phyloP scores from a whole-genome alignment of 2,329 filamentous ascomycete genomes.

The Aureobasidium mangrovei region DNA sequence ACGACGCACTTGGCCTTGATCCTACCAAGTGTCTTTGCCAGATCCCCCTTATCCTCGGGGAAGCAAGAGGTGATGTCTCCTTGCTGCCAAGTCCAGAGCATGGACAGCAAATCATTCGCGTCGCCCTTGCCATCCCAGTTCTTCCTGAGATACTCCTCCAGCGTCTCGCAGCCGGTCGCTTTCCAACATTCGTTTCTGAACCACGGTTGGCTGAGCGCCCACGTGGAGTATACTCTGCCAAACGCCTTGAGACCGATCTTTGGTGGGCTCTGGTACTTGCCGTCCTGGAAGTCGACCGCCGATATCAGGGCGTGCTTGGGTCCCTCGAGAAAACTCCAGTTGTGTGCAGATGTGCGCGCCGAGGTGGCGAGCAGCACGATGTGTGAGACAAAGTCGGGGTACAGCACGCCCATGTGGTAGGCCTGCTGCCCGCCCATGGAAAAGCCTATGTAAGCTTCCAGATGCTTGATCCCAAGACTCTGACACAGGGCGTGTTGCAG shows the following conservation, averaged over 20 bases:
- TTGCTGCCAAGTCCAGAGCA: slow-evolving; percentile 35
- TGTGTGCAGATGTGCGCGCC: slow-evolving; percentile 44
- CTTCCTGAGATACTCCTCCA: slow-evolving; percentile 26
- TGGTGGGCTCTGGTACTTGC: slow-evolving; percentile 20
- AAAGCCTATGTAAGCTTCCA: slow-evolving; percentile 46
- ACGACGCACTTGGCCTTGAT: slow-evolving; percentile 31
- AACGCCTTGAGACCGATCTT: slow-evolving; percentile 31
- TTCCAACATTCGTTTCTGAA: slow-evolving; percentile 33
- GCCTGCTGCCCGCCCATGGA: slow-evolving; percentile 49
- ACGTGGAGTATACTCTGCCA: slow-evolving; percentile 31
- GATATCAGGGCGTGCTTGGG: slow-evolving; percentile 41
- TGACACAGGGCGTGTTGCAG: slow-evolving; percentile 40
- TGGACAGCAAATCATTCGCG: slow-evolving; percentile 30
- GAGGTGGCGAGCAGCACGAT: slow-evolving; percentile 44
- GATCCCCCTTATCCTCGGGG: slow-evolving; percentile 24
- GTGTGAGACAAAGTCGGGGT: slow-evolving; percentile 40
- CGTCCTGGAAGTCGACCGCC: slow-evolving; percentile 33
- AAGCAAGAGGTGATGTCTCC: slow-evolving; percentile 31
- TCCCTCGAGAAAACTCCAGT: slow-evolving; percentile 48
- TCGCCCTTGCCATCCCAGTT: slow-evolving; percentile 23
- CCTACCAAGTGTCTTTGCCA: slow-evolving; percentile 27
- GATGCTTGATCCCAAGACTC: slow-evolving; percentile 34
- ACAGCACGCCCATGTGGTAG: slow-evolving; percentile 45
- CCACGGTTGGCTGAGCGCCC: slow-evolving; percentile 34
- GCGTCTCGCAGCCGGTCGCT: slow-evolving; percentile 24